Conservation (phyloP, 108 stramenopile genomes). For the Conticribra guillardii region DNA sequence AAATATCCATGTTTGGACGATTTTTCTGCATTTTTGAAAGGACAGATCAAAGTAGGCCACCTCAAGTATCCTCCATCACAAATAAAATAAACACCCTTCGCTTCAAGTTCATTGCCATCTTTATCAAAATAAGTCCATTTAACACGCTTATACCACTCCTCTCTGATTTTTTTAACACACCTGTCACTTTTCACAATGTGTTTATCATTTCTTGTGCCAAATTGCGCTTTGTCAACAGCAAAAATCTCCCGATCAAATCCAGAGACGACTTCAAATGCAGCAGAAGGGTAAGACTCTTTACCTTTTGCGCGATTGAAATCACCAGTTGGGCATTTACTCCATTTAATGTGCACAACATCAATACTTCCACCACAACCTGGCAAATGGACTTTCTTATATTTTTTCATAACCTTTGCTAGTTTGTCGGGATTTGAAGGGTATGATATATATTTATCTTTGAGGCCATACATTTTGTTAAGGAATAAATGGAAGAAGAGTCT, state of each 20-base stretch:
- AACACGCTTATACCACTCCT: not conserved
- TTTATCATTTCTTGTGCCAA: not conserved
- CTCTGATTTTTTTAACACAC: not conserved
- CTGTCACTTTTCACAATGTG: not conserved
- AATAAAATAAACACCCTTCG: too few species aligned
- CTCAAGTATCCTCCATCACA: too few species aligned
- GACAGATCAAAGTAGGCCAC: too few species aligned
- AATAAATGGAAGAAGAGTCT: slow-evolving; percentile 9
- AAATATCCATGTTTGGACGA: too few species aligned
- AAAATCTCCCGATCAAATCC: not conserved
- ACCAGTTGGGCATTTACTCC: not conserved
- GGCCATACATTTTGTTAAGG: not conserved
- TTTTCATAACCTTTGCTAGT: slow-evolving; percentile 4
- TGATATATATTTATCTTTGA: slow-evolving; percentile 2
- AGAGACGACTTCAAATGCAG: not conserved
- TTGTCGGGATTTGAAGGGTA: not conserved
- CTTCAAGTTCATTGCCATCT: too few species aligned
- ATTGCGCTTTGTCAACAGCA: not conserved
- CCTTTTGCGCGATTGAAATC: not conserved
- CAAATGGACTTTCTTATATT: slow-evolving; percentile 1
- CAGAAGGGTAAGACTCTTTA: not conserved
- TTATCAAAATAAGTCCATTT: too few species aligned
- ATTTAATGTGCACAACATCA: not conserved
- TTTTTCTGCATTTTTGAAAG: too few species aligned
- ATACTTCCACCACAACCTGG: not conserved